A percentile compares a stretch with the other conserved stretches of the same genome.
Conservation (phyloP, 192 early-diverging fungal genomes). For the Rhizoclosmatium sp. region DNA sequence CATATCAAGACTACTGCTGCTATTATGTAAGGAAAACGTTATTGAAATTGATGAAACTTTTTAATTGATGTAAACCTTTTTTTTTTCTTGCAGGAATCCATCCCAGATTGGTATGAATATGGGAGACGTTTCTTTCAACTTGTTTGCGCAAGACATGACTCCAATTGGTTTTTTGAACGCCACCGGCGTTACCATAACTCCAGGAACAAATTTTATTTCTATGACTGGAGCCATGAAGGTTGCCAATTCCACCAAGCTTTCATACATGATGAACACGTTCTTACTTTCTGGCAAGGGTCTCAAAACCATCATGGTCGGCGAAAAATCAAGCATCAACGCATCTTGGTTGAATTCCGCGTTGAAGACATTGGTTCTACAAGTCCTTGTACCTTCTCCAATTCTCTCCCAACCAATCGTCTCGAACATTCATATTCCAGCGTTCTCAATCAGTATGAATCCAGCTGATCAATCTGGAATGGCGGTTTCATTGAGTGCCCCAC, state of each 20-base stretch:
- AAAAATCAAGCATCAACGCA: background rate
- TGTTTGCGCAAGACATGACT: background rate
- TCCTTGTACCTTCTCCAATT: slow-evolving; percentile 1
- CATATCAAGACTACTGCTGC: slow-evolving; percentile 25
- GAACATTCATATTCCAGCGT: slow-evolving; percentile 4
- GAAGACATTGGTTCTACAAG: background rate
- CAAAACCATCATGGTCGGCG: background rate
- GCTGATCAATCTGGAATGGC: slow-evolving; percentile 10
- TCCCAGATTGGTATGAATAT: slow-evolving; percentile 31
- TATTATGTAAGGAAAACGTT: background rate
- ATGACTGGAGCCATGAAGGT: slow-evolving; percentile 30
- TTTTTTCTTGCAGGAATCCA: slow-evolving; percentile 12
- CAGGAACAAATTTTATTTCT: slow-evolving; percentile 17
- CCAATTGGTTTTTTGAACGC: background rate
- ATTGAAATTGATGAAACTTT: too few species aligned
- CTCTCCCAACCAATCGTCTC: slow-evolving; percentile 11
- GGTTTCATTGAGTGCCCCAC: slow-evolving; percentile 5
- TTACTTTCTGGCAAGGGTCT: slow-evolving; percentile 13
- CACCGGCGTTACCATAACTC: slow-evolving; percentile 13
- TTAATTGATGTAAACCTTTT: too few species aligned
- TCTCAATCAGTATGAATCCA: slow-evolving; percentile 18
- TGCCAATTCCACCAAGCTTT: background rate
- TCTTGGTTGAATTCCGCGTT: slow-evolving; percentile 5
- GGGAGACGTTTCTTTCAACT: slow-evolving; percentile 35
- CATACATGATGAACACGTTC: slow-evolving; percentile 10